These are phyloP conservation scores for Rhizopogon vinicolor DNA, from an alignment of 768 basidiomycete species.

Conservation along the genomic window DNA sequence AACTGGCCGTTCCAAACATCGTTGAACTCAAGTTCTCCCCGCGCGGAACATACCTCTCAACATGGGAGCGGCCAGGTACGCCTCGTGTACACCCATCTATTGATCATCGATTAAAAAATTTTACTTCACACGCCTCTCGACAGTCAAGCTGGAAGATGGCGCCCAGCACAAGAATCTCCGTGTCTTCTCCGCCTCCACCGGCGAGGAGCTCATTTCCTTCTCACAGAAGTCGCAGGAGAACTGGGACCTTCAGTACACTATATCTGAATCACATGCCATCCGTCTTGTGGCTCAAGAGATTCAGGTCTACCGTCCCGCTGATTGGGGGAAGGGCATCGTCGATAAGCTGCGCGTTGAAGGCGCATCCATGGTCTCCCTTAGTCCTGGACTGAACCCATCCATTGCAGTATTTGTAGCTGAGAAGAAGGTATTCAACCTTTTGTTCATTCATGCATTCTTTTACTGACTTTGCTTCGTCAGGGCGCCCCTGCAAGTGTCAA, in stretches of 20 bases:
- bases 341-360: slow-evolving; percentile 85
- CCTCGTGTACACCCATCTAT: slow-evolving; percentile 18
- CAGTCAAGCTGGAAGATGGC: slow-evolving; percentile 86
- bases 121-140: not conserved
- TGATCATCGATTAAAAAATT: slow-evolving; percentile 10
- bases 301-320: slow-evolving; percentile 77
- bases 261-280: slow-evolving; percentile 83
- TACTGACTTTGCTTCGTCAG: slow-evolving; percentile 28
- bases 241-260: slow-evolving; percentile 90
- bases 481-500: slow-evolving; percentile 87
- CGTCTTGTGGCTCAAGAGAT: slow-evolving; percentile 78
- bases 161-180: slow-evolving; percentile 91
- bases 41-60: slow-evolving; percentile 87
- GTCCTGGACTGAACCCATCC: slow-evolving; percentile 81
- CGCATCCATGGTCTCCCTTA: slow-evolving; percentile 69
- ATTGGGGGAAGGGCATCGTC: slow-evolving; percentile 74
- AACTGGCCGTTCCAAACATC: slow-evolving; percentile 69
- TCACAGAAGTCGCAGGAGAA: slow-evolving; percentile 85
- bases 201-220: slow-evolving; percentile 82
- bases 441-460: not conserved
- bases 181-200: slow-evolving; percentile 82
- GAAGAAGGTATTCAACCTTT: slow-evolving; percentile 60
- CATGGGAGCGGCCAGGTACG: slow-evolving; percentile 88
- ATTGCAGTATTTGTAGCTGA: slow-evolving; percentile 93
- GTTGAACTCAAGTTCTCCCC: slow-evolving; percentile 91